Conservation (phyloP, 495 filamentous ascomycete species). For the Hyaloscypha variabilis region DNA sequence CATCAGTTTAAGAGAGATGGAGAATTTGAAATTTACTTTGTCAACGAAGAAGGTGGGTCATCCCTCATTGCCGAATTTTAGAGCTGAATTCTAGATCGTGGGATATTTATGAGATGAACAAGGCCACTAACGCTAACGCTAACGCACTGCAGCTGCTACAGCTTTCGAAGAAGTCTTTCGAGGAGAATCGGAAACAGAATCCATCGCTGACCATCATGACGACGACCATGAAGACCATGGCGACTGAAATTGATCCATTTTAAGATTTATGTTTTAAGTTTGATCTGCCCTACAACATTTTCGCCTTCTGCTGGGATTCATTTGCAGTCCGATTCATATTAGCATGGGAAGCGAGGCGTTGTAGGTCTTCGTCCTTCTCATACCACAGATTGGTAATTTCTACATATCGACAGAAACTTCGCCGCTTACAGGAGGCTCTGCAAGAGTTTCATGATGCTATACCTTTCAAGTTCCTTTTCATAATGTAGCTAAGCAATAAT, state of each 20-base stretch:
- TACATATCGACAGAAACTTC: background rate
- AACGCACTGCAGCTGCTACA: slow-evolving; percentile 28
- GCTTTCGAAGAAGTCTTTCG: slow-evolving; percentile 28
- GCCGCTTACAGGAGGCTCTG: background rate
- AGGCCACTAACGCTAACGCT: background rate
- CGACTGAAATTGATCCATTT: background rate
- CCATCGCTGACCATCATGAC: background rate
- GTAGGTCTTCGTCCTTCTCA: background rate
- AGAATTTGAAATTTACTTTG: slow-evolving; percentile 31
- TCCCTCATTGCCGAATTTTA: slow-evolving; percentile 2
- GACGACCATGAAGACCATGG: background rate
- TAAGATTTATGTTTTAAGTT: background rate
- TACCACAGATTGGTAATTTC: background rate
- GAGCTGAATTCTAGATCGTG: background rate
- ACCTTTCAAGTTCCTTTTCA: background rate
- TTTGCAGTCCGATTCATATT: background rate
- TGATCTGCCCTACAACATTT: background rate
- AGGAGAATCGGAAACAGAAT: background rate
- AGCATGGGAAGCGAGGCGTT: background rate
- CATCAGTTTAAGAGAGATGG: slow-evolving; percentile 27
- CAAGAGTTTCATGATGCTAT: background rate
- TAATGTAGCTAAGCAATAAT: background rate
- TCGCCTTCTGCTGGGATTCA: background rate
- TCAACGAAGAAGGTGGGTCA: slow-evolving; percentile 23
- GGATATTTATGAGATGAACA: background rate